These are phyloP conservation scores for Allium cepa DNA, from an alignment of 106 monocot genomes.

Conservation along the genomic window DNA sequence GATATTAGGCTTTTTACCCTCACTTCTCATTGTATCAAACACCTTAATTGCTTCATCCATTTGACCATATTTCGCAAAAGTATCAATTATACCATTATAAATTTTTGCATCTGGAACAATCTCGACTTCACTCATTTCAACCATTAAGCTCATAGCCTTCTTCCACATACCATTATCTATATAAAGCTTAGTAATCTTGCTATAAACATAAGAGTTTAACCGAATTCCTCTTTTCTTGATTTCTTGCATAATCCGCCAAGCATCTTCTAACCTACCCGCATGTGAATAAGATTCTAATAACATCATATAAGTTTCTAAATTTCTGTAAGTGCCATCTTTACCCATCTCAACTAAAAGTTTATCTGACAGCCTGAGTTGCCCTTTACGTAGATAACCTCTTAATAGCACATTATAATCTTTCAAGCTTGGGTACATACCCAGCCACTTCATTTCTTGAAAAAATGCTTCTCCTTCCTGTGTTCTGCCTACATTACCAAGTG, in stretches of 20 bases:
- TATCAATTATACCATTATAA: constrained; percentile 57
- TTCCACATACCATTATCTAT: constrained; percentile 90
- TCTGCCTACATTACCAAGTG: constrained; percentile 50
- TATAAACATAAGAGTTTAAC: constrained; percentile 31
- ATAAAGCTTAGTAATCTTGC: constrained; percentile 46
- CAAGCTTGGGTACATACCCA: constrained; percentile 14
- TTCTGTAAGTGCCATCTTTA: constrained; percentile 25
- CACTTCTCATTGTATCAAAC: constrained; percentile 49
- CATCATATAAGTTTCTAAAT: constrained; percentile 47
- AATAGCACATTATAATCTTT: constrained; percentile 48
- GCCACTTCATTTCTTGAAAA: constrained; percentile 47
- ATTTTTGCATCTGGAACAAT: constrained; percentile 31
- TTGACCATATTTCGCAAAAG: constrained; percentile 52
- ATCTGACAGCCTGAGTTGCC: constrained; percentile 45
- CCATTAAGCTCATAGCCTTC: constrained; percentile 48
- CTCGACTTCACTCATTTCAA: constrained; percentile 49
- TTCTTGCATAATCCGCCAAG: constrained; percentile 54
- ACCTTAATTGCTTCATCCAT: constrained; percentile 34
- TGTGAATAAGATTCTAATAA: constrained; percentile 44
- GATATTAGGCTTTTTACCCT: constrained; percentile 53
- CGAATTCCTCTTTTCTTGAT: constrained; percentile 37
- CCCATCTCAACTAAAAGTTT: constrained; percentile 49
- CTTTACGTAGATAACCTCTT: constrained; percentile 38
- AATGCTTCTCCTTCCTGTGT: constrained; percentile 64
- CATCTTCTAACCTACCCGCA: constrained; percentile 57